Percentiles rank a stretch among this genome's conserved stretches.
phyloP scores from a whole-genome alignment of 306 rosid species.

The Casuarina cunninghamiana region DNA sequence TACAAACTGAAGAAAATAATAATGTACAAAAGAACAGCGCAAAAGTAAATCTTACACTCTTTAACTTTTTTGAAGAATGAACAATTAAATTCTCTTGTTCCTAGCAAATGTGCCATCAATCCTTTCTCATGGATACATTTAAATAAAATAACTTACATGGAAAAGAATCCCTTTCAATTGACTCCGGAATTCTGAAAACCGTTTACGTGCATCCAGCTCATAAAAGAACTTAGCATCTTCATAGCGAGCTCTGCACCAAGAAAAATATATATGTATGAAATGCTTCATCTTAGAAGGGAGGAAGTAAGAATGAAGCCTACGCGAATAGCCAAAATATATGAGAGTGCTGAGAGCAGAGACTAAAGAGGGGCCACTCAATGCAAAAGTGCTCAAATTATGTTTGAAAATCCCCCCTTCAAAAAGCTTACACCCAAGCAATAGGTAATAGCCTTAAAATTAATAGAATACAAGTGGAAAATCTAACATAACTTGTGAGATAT shows the following conservation, averaged over 20 bases:
- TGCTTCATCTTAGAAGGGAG: neutral
- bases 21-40: neutral
- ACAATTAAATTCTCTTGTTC: neutral
- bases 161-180: conserved; percentile 80
- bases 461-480: neutral
- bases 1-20: neutral
- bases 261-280: neutral
- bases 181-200: conserved; percentile 67
- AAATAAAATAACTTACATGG: conserved; percentile 60
- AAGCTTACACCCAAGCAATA: neutral
- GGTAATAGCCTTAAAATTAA: neutral
- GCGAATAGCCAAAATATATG: conserved; percentile 5
- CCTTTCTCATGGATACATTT: neutral
- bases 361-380: conserved; percentile 12
- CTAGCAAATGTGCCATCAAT: conserved; percentile 5
- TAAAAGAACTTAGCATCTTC: conserved; percentile 99
- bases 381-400: neutral
- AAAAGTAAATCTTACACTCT: conserved; percentile 4
- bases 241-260: conserved; percentile 78
- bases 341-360: conserved; percentile 2
- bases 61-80: conserved; percentile 18
- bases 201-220: conserved; percentile 70
- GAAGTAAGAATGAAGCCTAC: conserved; percentile 3
- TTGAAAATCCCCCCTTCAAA: neutral
- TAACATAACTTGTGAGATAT: neutral